A percentile compares a stretch with the other conserved stretches of the same genome.
These are phyloP conservation scores for Wickerhamomyces rabaulensis DNA, from an alignment of 805 yeast genomes.

Conservation along the genomic window DNA sequence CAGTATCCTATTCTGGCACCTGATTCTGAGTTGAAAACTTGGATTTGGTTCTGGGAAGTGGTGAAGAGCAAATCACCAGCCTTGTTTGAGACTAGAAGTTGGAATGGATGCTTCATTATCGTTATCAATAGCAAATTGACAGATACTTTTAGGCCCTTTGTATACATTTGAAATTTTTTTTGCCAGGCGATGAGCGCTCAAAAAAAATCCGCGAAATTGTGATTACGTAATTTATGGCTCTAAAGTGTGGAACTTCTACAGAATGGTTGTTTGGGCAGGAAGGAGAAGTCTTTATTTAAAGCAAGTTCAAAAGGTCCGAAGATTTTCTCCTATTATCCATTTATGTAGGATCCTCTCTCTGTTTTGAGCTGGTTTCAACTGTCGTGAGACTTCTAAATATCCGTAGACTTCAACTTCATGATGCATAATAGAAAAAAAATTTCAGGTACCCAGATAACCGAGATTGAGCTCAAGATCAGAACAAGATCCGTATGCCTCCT, in stretches of 20 bases:
- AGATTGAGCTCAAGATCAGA: not conserved
- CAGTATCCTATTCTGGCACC: slow-evolving; percentile 51
- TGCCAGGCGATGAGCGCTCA: not conserved
- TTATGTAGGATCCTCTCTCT: too few species aligned
- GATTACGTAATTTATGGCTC: too few species aligned
- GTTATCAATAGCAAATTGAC: not conserved
- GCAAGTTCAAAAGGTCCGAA: too few species aligned
- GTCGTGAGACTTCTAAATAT: too few species aligned
- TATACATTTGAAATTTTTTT: not conserved
- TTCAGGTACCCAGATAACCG: not conserved
- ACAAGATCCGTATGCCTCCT: not conserved
- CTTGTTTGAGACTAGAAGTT: slow-evolving; percentile 41
- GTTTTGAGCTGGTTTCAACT: too few species aligned
- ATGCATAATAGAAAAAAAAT: not conserved
- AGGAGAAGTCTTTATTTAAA: too few species aligned
- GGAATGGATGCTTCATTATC: slow-evolving; percentile 67
- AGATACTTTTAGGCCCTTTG: not conserved
- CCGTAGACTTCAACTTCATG: too few species aligned
- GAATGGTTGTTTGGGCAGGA: too few species aligned
- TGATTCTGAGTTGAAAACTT: slow-evolving; percentile 38
- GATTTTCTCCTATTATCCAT: too few species aligned
- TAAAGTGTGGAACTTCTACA: too few species aligned
- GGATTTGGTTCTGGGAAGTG: slow-evolving; percentile 54
- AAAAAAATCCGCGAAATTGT: too few species aligned
- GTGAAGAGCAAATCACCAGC: slow-evolving; percentile 47